Base-by-base conservation (phyloP, 139 green algal genomes). In the Coccomyxa sp. region DNA sequence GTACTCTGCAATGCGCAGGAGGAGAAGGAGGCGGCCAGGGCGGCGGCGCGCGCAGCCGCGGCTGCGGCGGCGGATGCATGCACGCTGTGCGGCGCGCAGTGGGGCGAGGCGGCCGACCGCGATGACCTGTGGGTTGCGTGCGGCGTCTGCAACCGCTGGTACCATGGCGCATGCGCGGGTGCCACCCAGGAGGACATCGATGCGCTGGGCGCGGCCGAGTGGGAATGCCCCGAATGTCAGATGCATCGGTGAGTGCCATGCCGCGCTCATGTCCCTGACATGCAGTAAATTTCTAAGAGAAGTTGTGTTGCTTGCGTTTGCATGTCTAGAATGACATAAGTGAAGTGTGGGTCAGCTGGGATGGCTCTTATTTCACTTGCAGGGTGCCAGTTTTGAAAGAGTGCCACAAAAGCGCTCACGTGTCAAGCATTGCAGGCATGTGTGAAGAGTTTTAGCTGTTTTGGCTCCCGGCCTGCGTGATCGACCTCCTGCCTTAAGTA, bases 141-240 rank as follows among this genome's bases (percentile, higher is more conserved):
- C 79, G 87, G 90, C 80, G 74, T 31, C 11, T 93, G 90, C 85
- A 84, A 89, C 27, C 58, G 82, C 31, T 90, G 86, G 82, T 91
- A 88, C 67, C 90, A 93, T 77, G 84, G 86, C 58, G 82, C 83
- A 45, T 93, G 90, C 68, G 80, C 85, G 12, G 87, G 85, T 76
- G 85, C 83, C 60, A 85, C 84, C n/a, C 59, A 92, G 84, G 79
- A 84, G 17, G 77, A 57, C 58, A 32, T 82, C 74, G 79, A 87
- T 9, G 74, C 32, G 31, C 14, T 79, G 76, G 80, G 81, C 10
- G 81, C 85, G 15, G 67, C 78, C n/a, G 31, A 83, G 38, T 88
- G 78, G 79, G 85, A 86, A 58, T 88, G 85, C 79, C 79, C 81
- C 11, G 77, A 76, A 32, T 88, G 85, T 30, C 27, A 18, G 12